A percentile compares a stretch with the other conserved stretches of the same genome.
phyloP scores from a whole-genome alignment of 2,329 filamentous ascomycete species.

The Monilinia laxa region DNA sequence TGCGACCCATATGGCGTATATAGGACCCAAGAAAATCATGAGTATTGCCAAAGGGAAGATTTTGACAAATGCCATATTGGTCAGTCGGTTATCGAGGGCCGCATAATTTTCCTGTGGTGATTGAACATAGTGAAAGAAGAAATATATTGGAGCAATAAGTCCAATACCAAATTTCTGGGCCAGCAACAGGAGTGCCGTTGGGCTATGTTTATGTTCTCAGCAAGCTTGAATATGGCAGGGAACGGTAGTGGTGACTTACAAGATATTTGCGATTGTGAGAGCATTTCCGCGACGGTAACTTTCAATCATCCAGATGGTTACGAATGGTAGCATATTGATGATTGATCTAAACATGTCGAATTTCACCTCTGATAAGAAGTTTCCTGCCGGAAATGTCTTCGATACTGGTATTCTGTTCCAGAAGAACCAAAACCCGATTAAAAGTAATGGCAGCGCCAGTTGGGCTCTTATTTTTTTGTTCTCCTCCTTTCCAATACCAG shows the following conservation, averaged over 20 bases:
- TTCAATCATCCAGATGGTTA: conserved; percentile 36
- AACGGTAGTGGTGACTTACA: conserved; percentile 25
- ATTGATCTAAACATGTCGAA: neutral
- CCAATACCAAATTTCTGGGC: conserved; percentile 39
- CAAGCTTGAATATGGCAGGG: conserved; percentile 30
- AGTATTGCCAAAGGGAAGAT: conserved; percentile 39
- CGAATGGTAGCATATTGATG: conserved; percentile 23
- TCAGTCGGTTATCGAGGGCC: conserved; percentile 40
- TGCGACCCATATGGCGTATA: conserved; percentile 32
- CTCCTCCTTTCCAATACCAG: conserved; percentile 18
- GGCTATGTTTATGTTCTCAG: conserved; percentile 29
- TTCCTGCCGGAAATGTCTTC: neutral
- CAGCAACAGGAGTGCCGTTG: conserved; percentile 6
- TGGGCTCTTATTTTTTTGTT: conserved; percentile 16
- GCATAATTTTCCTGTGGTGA: conserved; percentile 41
- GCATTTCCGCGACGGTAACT: conserved; percentile 34
- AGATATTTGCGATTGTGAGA: conserved; percentile 26
- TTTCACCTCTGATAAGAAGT: neutral
- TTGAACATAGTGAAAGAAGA: conserved; percentile 42
- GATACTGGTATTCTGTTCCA: conserved; percentile 1
- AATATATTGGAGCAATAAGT: conserved; percentile 42
- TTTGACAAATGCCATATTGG: conserved; percentile 35
- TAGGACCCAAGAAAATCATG: conserved; percentile 35
- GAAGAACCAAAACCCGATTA: conserved; percentile 4
- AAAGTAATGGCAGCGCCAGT: conserved; percentile 6